Base-by-base conservation (phyloP, 345 rosid species). In the Euphorbia pulcherrima region DNA sequence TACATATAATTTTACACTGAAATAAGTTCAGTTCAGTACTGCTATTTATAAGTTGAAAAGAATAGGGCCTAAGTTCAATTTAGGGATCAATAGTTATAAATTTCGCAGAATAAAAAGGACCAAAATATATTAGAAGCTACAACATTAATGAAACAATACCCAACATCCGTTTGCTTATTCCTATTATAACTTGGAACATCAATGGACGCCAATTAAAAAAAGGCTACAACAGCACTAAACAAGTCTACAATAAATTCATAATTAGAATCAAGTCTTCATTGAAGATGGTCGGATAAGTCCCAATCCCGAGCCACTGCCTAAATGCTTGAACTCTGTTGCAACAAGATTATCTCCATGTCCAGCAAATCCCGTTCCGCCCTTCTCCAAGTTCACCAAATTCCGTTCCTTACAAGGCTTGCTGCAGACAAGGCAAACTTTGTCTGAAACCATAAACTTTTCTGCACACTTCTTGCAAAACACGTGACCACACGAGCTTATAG, bases 381-480 rank as follows among this genome's bases (percentile, higher is more conserved):
- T 94, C 70, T 76, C 81, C 74, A 94, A 71, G 48, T 80, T 76
- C 78, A 94, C 87, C 86, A 94, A 75, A 72, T 88, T 82, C 77
- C 84, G 80, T 68, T 80, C 91, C 74, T 87, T 94, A 74, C 97
- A 94, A 8, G 85, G 72, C 77, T 83, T 86, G 52, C 81, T 74
- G 73, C 99, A 91, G 28, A 83, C 90, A 65, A 91, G 83, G 75
- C 99, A 94, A 35, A 86, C 93, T 85, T 89, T 91, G 35, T 94
- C 96, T 0, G 78, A 82, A 0, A 80, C 84, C 77, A 94, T 77
- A 71, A 94, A 91, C 77, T 86, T 88, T 21, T 84, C 92, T 0
- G 89, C 90, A 35, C 97, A 94, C 76, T 89, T 94, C 82, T 89
- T 91, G 88, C 99, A 94, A 88, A 88, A 91, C 48, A 94, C 89